Base-by-base conservation (phyloP, 805 yeast species). In the Starmerella sirachaensis region DNA sequence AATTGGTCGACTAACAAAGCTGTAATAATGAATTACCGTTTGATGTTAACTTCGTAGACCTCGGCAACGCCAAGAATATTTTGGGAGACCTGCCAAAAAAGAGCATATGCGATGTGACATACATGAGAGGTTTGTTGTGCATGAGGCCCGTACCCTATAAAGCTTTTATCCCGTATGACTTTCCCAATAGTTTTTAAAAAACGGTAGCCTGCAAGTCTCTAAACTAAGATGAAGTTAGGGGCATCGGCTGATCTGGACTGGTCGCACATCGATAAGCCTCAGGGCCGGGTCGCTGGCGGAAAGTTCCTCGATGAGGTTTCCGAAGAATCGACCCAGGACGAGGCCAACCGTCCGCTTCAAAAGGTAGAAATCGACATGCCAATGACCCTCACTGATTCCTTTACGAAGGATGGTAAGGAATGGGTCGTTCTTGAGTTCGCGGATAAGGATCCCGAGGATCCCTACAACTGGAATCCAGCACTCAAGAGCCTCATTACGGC, bases 401-500 rank as follows among this genome's bases (percentile, higher is more conserved):
- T 43, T 24, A 43, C 43, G 33, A 44, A 42, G 24, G 51, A 47
- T 14, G 50, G 40, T 7, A 46, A 46, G 40, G 51, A 47, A 39
- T 47, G 51, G 51, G 48, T 45, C 7, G 51, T 47, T 2, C 43
- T 78, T 41, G 88, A 82, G 55, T 81, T 83, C 55, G 95, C 86
- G 40, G 85, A 94, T 0, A 70, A 72, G 45, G 97, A 86, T 57
- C 93, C 93, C 0, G 88, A 74, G 50, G 86, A 86, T 59, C 96
- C 96, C 20, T 78, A 76, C 53, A 85, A 85, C 58, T 85, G 96
- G 96, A 61, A 69, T 18, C 38, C 62, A 22, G 48, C 50, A 46
- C 38, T 57, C 17, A 54, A 52, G 47, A 52, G 63, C 59, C 33
- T 44, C 22, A 54, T 78, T 55, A 84, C 96, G 0, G 55, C 78